Evolutionary conservation across 225 moss, liverwort and hornwort genomes (phyloP), one percentile per base, ranked within the genome.

Genomic region (Pleurozium schreberi): DNA sequence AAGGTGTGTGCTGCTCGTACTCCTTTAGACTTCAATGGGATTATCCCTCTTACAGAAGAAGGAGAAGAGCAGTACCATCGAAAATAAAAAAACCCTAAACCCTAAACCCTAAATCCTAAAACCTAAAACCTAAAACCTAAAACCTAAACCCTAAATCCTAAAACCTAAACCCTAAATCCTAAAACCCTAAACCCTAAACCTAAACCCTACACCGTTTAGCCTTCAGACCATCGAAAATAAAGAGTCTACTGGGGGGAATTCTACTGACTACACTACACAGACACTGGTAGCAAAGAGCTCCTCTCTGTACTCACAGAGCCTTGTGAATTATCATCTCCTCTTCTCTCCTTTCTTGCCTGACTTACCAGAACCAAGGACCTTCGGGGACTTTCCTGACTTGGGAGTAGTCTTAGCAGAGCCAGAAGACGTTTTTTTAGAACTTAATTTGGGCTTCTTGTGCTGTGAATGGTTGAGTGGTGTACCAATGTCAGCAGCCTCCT

Each of bases 401-500:
- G 76, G 76, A 42, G 89, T 82, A 42, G 89, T 82, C 60, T 91
- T 85, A 64, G 87, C 85, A 77, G 64, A 27, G 33, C 49, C 65
- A 53, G 75, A 17, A 8, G 85, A 86, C n/a, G 2, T 34, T 11
- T 81, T 81, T 38, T 77, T 87, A 55, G 78, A 89, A 76, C 83
- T 90, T 58, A 85, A 31, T 59, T 92, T 93, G 60, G 79, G 84
- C 76, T 92, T 94, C 88, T 93, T 94, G 30, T 79, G 67, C 86
- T 33, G 84, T 5, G 87, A 78, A 43, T 36, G 73, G 26, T 91
- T 79, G 14, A 74, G 81, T 62, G 77, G 52, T 59, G 88, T 85
- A 85, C 50, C 87, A 60, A 45, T 75, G 55, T 83, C 90, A 62
- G 36, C 90, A 62, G 36, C 64, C 78, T 92, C 88, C 74, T 89